Base-by-base conservation (phyloP, 169 alveolate genomes). In the Plasmodium coatneyi region DNA sequence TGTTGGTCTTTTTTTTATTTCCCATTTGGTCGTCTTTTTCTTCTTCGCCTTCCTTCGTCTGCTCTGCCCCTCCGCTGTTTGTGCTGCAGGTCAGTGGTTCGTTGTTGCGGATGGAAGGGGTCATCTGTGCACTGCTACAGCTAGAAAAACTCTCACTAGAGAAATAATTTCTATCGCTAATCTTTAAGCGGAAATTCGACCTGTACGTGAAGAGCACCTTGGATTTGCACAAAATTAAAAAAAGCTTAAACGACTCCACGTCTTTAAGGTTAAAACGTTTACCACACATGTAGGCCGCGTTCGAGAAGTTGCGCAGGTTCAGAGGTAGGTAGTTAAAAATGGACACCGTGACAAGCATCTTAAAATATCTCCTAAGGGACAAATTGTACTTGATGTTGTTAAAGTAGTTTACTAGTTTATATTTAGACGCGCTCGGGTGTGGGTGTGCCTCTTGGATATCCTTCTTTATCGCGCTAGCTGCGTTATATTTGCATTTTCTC, bases 141-240 rank as follows among this genome's bases (percentile, higher is more conserved):
- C 60, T 49, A 7, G 60, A 16, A 14, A 41, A 41, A 5, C 52
- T 49, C 60, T 19, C 52, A 34, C 92, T 71, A 25, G 41, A n/a
- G 46, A 78, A 30, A 12, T 28, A 32, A 6, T 28, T 80, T 0
- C 90, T 79, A 80, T 90, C 49, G 82, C 82, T 90, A 82, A 43
- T 80, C 82, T 76, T 86, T 86, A 86, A 22, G 43, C 80, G 84
- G 74, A 90, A 79, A 46, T 82, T 90, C 43, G 95, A 90, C 49
- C 92, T 90, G 60, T 81, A 90, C 28, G 93, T 86, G 28, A 86
- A 86, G 52, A 86, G 66, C 80, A 86, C 70, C 70, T 86, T 86
- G 70, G 93, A 86, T 76, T 86, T 86, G 74, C 93, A 74, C 66
- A 86, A 22, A 54, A 86, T 86, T 74, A 86, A 54, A 56, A 86